phyloP scores from a whole-genome alignment of 805 yeast genomes.

The Martiniozyma abietophila region DNA sequence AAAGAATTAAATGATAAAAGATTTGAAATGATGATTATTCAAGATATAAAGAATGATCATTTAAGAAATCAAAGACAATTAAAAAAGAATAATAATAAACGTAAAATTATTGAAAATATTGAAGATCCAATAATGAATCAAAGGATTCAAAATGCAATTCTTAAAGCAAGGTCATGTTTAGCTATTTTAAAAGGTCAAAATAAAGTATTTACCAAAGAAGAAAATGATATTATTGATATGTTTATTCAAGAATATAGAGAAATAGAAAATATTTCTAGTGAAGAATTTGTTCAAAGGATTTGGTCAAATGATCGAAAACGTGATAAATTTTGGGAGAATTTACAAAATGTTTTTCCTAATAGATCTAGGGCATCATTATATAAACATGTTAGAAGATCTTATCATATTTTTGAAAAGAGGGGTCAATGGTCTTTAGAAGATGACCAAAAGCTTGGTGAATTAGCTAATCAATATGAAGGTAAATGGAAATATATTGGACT shows the following conservation, averaged over 20 bases:
- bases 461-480: constrained; percentile 61
- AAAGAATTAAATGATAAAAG: no score
- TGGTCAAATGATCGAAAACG: constrained; percentile 82
- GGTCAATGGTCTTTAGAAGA: constrained; percentile 88
- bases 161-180: no score
- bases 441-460: constrained; percentile 53
- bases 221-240: constrained; percentile 59
- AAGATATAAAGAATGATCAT: no score
- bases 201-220: constrained; percentile 48
- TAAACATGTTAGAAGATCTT: constrained; percentile 85
- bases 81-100: no score
- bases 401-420: constrained; percentile 77
- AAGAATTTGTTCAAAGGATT: constrained; percentile 70
- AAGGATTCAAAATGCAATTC: no score
- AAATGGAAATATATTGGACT: constrained; percentile 86
- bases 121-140: no score
- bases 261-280: constrained; percentile 51
- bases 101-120: no score
- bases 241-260: constrained; percentile 63
- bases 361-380: constrained; percentile 85
- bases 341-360: constrained; percentile 71
- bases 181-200: constrained; percentile 37
- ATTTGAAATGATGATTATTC: no score
- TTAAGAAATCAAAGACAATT: no score
- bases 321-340: constrained; percentile 83